These are phyloP conservation scores for Septoria linicola DNA, from an alignment of 2,329 filamentous ascomycete genomes.

Conservation along the genomic window DNA sequence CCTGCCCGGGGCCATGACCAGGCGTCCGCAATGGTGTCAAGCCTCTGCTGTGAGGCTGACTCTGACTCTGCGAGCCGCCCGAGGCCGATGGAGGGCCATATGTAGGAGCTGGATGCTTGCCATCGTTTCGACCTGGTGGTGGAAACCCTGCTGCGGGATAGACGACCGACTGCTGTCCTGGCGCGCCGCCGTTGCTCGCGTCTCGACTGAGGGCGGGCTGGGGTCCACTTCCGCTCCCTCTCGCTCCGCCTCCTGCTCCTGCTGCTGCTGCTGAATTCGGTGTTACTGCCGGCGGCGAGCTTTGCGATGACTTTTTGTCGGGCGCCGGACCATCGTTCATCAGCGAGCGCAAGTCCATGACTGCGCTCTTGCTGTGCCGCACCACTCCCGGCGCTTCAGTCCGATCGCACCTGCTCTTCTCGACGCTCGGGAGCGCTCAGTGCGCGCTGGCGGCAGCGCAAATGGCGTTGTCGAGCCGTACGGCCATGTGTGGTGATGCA, in stretches of 20 bases:
- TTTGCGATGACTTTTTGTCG: constrained; percentile 25
- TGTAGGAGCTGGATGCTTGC: constrained; percentile 23
- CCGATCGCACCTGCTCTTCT: too few relatives aligned
- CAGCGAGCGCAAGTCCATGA: constrained; percentile 37
- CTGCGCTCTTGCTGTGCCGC: constrained; percentile 10
- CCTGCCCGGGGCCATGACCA: constrained; percentile 18
- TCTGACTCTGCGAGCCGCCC: constrained; percentile 23
- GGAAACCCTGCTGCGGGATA: constrained; percentile 8
- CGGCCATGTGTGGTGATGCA: constrained; percentile 16
- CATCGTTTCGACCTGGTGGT: constrained; percentile 6
- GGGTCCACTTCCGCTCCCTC: constrained; percentile 32
- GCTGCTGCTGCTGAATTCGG: neutral
- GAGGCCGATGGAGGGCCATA: constrained; percentile 26
- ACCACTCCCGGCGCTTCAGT: neutral
- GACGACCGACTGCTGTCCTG: constrained; percentile 7
- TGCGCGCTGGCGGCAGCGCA: constrained; percentile 5
- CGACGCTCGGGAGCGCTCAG: neutral
- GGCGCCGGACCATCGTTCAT: constrained; percentile 35
- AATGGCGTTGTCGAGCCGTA: neutral
- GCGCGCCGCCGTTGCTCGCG: constrained; percentile 18
- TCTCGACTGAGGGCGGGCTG: constrained; percentile 20
- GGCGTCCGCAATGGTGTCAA: constrained; percentile 36
- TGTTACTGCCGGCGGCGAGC: constrained; percentile 17
- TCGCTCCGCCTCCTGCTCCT: constrained; percentile 2
- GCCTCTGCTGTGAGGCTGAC: constrained; percentile 26